Evolutionary conservation across 2,329 filamentous ascomycete species (phyloP), one percentile per base, ranked within the genome.

Genomic region (Beauveria asiatica): DNA sequence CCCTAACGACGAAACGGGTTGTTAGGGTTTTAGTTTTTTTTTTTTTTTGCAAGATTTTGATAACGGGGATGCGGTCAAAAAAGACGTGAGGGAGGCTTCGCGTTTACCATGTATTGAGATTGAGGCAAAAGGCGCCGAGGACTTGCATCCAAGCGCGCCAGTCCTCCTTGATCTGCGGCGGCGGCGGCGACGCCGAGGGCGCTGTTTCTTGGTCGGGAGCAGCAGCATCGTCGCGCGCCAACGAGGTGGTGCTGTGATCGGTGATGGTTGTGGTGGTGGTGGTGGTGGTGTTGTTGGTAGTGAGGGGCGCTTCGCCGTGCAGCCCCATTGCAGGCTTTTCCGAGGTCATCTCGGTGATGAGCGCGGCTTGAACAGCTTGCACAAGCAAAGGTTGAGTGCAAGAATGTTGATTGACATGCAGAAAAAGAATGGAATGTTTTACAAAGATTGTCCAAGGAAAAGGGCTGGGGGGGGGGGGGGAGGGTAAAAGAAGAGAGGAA

Each of bases 141-240:
- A 80, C 80, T 65, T 84, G 82, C 0, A 75, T 70, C 81, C 81
- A 84, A n/a, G 82, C 82, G 37, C 72, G 67, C 30, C 78, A 66
- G 1, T 82, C 82, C 8, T 82, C 82, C 59, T 84, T 68, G 9
- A 68, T 3, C 33, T 66, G 67, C 5, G 62, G 13, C 16, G 39
- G 50, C 16, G 48, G 7, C 33, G 57, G 21, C 2, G 39, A 17
- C 1, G 30, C 30, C 8, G 39, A 49, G 7, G 41, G 39, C 13
- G 10, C 19, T 17, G 48, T 49, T 13, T n/a, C 37, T 1, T 16
- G 25, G 9, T 11, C 5, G 37, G 39, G 11, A 13, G 51, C 39
- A 9, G 16, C 39, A 9, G 16, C 21, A 13, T 54, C 17, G 39
- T 44, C 39, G 23, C 9, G 21, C 16, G 23, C 21, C 21, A 30